Conservation (phyloP, 2,329 filamentous ascomycete genomes). For the Raffaelea albimanens region DNA sequence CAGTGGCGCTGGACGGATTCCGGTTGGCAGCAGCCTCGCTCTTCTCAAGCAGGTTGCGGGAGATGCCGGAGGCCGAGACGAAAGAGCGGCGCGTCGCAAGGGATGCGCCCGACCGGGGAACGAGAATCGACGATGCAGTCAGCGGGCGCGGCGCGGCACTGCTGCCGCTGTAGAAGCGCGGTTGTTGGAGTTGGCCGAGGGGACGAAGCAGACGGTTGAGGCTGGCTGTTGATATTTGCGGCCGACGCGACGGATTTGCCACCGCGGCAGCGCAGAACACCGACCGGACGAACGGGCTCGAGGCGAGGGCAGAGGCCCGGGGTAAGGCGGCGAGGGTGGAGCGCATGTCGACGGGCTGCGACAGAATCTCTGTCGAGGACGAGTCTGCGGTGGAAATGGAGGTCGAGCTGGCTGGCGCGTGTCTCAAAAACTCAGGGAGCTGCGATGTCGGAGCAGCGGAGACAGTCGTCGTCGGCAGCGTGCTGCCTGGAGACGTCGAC, state of each 20-base stretch:
- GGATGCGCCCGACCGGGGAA: slow-evolving; percentile 2
- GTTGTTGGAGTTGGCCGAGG: background rate
- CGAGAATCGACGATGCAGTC: background rate
- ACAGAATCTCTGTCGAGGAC: slow-evolving; percentile 15
- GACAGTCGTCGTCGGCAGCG: background rate
- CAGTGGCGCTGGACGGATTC: slow-evolving; percentile 76
- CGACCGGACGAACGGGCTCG: slow-evolving; percentile 5
- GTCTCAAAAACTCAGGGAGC: slow-evolving; percentile 24
- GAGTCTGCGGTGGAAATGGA: slow-evolving; percentile 14
- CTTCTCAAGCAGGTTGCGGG: slow-evolving; percentile 64
- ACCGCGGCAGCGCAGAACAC: background rate
- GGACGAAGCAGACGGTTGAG: slow-evolving; percentile 2
- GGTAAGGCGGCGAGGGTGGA: slow-evolving; percentile 7
- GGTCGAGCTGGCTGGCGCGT: slow-evolving; percentile 10
- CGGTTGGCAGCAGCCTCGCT: slow-evolving; percentile 89
- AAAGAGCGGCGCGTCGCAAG: slow-evolving; percentile 6
- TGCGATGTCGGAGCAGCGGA: slow-evolving; percentile 11
- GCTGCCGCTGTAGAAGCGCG: slow-evolving; percentile 7
- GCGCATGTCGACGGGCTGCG: slow-evolving; percentile 14
- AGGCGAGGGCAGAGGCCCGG: slow-evolving; percentile 1
- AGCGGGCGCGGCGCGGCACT: background rate
- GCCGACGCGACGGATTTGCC: background rate
- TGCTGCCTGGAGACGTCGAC: background rate
- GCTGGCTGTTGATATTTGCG: background rate
- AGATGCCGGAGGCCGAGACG: slow-evolving; percentile 32